Percentiles rank a stretch among this genome's conserved stretches.
Conservation (phyloP, 176 grass and related monocot species). For the Lolium multiflorum region DNA sequence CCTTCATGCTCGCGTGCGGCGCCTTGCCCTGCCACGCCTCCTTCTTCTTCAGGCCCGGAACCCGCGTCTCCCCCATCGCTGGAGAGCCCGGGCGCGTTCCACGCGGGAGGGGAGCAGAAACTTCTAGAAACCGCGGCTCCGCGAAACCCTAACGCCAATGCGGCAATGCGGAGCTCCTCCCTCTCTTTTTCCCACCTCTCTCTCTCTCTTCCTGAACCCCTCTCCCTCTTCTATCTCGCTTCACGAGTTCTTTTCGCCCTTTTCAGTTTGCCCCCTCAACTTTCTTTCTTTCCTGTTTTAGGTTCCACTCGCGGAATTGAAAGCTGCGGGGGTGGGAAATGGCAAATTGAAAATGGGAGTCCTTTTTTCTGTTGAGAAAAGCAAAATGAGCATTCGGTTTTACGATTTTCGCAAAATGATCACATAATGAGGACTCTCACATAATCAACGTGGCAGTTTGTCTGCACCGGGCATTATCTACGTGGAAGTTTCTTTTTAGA, state of each 20-base stretch:
- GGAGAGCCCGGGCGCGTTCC: background rate
- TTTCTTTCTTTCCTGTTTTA: background rate
- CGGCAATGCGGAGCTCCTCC: constrained; percentile 37
- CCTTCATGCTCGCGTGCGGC: constrained; percentile 29
- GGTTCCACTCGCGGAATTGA: background rate
- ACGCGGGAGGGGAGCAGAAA: background rate
- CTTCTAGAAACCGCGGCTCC: background rate
- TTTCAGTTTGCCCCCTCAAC: constrained; percentile 4
- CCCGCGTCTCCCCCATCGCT: constrained; percentile 27
- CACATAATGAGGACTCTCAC: too few relatives aligned
- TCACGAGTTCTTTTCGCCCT: constrained; percentile 1
- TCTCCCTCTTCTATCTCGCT: constrained; percentile 1
- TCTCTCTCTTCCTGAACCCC: too few relatives aligned
- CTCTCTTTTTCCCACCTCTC: background rate
- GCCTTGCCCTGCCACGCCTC: background rate
- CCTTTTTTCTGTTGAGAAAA: too few relatives aligned
- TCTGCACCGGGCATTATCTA: too few relatives aligned
- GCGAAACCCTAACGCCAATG: constrained; percentile 60
- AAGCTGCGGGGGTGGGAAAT: background rate
- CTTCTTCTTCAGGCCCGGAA: background rate
- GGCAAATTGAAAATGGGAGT: background rate
- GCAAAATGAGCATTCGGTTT: too few relatives aligned
- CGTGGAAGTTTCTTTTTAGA: rapidly evolving
- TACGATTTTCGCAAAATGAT: too few relatives aligned
- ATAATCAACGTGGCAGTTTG: too few relatives aligned